A percentile compares a stretch with the other conserved stretches of the same genome.
Evolutionary conservation across 305 asterid genomes (phyloP).

Genomic region (Fraxinus xanthoxyloides): DNA sequence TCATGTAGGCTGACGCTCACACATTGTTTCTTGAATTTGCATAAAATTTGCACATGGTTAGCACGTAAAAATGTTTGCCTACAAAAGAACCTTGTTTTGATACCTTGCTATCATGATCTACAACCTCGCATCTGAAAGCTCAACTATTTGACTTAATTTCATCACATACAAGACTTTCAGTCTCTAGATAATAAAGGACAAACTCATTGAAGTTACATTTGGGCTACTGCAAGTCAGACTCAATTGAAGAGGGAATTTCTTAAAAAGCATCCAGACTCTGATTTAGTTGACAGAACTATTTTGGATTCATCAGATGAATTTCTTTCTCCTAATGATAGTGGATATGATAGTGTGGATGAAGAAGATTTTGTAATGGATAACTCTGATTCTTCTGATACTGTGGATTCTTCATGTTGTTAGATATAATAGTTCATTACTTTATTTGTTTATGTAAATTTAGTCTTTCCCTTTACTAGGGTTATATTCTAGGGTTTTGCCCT

Average conservation of each 20-base stretch:
- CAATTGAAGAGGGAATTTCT: constrained; percentile 21
- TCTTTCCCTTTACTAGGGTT: background rate
- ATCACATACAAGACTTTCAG: background rate
- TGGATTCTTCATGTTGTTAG: background rate
- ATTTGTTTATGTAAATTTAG: background rate
- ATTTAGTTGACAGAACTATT: background rate
- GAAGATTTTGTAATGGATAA: constrained; percentile 16
- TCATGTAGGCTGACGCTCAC: background rate
- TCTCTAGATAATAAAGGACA: background rate
- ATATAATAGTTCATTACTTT: background rate
- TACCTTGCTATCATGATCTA: no score
- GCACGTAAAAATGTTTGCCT: no score
- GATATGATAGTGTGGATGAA: constrained; percentile 1
- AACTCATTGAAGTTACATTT: background rate
- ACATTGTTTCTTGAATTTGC: no score
- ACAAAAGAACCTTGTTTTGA: no score
- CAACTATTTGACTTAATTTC: background rate
- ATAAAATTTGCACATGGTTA: no score
- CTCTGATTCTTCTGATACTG: background rate
- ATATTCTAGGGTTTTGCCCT: background rate
- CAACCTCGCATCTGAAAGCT: background rate
- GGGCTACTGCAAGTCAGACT: constrained; percentile 24
- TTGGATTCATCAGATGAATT: constrained; percentile 7
- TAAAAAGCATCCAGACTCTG: constrained; percentile 10
- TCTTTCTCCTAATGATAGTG: constrained; percentile 19